Evolutionary conservation across 2,329 filamentous ascomycete genomes (phyloP).

Genomic region (Ceratocystis alfenasii): DNA sequence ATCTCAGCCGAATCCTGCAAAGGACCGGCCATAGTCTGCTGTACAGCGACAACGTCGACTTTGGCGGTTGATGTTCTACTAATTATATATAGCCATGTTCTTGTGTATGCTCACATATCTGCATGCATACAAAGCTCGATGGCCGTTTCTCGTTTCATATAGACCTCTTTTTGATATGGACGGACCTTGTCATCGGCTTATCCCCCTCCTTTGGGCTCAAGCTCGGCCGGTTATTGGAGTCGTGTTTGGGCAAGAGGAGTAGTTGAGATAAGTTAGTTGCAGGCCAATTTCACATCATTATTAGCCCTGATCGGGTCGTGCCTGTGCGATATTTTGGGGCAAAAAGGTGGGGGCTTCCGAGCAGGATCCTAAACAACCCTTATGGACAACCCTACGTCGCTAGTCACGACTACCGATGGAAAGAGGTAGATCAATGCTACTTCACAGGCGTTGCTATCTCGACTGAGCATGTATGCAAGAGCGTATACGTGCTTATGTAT

Average conservation of each 20-base stretch:
- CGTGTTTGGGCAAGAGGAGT: not conserved
- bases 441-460: not conserved
- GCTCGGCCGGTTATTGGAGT: not conserved
- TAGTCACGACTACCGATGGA: not conserved
- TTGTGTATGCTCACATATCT: not conserved
- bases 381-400: not conserved
- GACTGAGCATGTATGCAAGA: not conserved
- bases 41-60: too few relatives aligned
- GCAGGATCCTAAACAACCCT: not conserved
- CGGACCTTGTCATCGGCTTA: not conserved
- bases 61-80: too few relatives aligned
- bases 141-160: not conserved
- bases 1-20: not conserved
- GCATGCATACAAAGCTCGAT: not conserved
- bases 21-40: too few relatives aligned
- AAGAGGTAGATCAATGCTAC: not conserved
- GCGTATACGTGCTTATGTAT: not conserved
- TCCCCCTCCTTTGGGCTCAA: not conserved
- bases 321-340: slow-evolving; percentile 3
- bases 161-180: not conserved
- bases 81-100: not conserved
- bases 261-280: not conserved
- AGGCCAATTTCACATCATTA: not conserved
- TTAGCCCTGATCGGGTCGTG: not conserved
- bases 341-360: not conserved